Percentiles rank a stretch among this genome's conserved stretches.
Conservation (phyloP, 2,329 filamentous ascomycete species). For the Nakataea oryzae region DNA sequence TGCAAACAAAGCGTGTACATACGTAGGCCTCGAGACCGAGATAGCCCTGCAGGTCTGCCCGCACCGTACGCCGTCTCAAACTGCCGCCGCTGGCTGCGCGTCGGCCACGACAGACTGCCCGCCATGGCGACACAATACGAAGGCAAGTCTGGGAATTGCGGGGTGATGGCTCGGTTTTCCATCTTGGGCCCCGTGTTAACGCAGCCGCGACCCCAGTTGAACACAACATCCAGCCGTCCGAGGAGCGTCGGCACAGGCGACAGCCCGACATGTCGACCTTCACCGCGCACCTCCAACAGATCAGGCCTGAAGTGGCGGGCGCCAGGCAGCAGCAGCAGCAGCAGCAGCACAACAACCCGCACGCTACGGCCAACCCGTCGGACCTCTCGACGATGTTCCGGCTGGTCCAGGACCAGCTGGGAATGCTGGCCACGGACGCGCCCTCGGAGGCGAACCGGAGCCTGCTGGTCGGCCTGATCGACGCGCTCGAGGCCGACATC, state of each 20-base stretch:
- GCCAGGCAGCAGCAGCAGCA: constrained; percentile 6
- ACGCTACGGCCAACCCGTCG: constrained; percentile 48
- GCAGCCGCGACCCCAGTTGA: no score
- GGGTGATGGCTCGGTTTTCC: not conserved
- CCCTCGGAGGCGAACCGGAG: constrained; percentile 34
- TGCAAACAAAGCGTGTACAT: not conserved
- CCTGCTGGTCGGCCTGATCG: constrained; percentile 40
- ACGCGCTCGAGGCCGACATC: constrained; percentile 37
- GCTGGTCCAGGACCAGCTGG: constrained; percentile 48
- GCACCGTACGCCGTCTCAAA: no score
- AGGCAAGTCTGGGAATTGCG: constrained; percentile 22
- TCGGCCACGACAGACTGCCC: constrained; percentile 1
- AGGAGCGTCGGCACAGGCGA: constrained; percentile 33
- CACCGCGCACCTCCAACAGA: constrained; percentile 43
- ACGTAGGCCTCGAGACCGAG: not conserved
- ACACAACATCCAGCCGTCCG: constrained; percentile 45
- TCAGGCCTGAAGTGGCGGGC: constrained; percentile 25
- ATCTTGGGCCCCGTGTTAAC: not conserved
- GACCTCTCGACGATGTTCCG: constrained; percentile 47
- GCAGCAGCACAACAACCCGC: constrained; percentile 32
- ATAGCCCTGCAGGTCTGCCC: not conserved
- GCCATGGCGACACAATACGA: constrained; percentile 49
- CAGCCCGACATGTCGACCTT: constrained; percentile 56
- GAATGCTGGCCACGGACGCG: constrained; percentile 36
- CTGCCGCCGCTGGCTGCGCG: no score